These are phyloP conservation scores for Pseudogymnoascus verrucosus DNA, from an alignment of 2,329 filamentous ascomycete species.

Conservation along the genomic window DNA sequence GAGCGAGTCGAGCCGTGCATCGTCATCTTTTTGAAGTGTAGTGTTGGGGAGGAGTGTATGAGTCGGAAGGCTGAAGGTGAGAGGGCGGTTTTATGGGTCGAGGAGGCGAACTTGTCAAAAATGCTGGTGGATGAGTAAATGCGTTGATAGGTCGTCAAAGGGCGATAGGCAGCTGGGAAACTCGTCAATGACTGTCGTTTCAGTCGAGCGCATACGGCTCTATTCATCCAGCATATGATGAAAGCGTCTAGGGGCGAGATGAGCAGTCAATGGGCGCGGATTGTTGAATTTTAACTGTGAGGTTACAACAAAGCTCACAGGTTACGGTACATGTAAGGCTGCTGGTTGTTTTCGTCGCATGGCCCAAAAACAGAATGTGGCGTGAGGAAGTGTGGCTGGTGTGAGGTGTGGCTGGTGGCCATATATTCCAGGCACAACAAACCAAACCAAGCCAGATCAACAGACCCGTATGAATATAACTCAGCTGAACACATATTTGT, in stretches of 20 bases:
- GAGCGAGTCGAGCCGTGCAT: constrained; percentile 24
- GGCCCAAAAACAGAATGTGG: constrained; percentile 5
- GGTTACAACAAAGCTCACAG: neutral
- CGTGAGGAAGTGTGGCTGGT: neutral
- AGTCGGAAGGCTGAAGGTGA: constrained; percentile 13
- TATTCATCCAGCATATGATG: constrained; percentile 25
- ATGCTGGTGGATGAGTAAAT: neutral
- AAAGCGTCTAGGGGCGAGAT: neutral
- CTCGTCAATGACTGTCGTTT: constrained; percentile 27
- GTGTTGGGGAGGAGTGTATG: neutral
- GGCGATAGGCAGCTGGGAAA: constrained; percentile 17
- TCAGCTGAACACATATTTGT: neutral
- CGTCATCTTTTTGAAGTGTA: constrained; percentile 11
- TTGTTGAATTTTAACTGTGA: neutral
- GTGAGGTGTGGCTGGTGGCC: neutral
- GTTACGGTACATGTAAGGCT: neutral
- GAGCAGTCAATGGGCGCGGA: neutral
- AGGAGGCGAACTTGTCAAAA: neutral
- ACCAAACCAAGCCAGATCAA: neutral
- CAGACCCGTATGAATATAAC: neutral
- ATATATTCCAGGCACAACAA: neutral
- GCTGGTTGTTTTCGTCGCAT: constrained; percentile 7
- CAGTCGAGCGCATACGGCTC: constrained; percentile 22
- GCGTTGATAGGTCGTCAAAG: constrained; percentile 13
- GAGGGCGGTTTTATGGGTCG: constrained; percentile 12